Conservation (phyloP, 75 land plant genomes). For the Pinus albicaulis region DNA sequence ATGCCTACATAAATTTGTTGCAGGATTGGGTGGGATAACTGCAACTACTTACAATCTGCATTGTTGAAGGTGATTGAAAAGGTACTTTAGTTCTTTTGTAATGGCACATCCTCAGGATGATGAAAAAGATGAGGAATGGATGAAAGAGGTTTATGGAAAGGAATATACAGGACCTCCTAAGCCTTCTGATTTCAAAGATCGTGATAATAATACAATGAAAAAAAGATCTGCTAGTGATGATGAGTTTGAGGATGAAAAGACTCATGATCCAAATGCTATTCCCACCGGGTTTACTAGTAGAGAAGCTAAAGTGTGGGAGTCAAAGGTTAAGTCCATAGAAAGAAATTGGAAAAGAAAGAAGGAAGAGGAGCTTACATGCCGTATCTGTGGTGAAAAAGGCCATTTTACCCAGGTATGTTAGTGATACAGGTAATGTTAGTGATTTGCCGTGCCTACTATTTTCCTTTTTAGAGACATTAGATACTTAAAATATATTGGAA, state of each 20-base stretch:
- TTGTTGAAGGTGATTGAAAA: conserved; percentile 4
- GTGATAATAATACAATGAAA: conserved; percentile 17
- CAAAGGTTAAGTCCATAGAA: conserved; percentile 54
- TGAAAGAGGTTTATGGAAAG: conserved; percentile 55
- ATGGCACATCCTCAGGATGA: conserved; percentile 41
- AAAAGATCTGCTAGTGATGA: conserved; percentile 24
- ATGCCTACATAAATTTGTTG: conserved; percentile 5
- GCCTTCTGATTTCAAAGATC: conserved; percentile 13
- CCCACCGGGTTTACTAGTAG: conserved; percentile 56
- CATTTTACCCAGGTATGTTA: conserved; percentile 55
- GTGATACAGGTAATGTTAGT: conserved; percentile 6
- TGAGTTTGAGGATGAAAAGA: conserved; percentile 41
- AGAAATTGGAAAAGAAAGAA: conserved; percentile 56
- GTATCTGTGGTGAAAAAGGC: conserved; percentile 54
- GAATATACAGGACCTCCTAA: conserved; percentile 49
- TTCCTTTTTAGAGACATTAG: conserved; percentile 7
- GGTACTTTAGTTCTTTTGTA: not conserved
- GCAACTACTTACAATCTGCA: not conserved
- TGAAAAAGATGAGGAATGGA: conserved; percentile 67
- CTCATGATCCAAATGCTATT: conserved; percentile 50
- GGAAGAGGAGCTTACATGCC: conserved; percentile 56
- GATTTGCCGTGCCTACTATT: not conserved
- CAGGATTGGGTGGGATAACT: conserved; percentile 6
- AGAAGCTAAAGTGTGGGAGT: conserved; percentile 61
- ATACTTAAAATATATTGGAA: not conserved